phyloP scores from a whole-genome alignment of 345 rosid genomes.

The Rhodamnia rubescens region DNA sequence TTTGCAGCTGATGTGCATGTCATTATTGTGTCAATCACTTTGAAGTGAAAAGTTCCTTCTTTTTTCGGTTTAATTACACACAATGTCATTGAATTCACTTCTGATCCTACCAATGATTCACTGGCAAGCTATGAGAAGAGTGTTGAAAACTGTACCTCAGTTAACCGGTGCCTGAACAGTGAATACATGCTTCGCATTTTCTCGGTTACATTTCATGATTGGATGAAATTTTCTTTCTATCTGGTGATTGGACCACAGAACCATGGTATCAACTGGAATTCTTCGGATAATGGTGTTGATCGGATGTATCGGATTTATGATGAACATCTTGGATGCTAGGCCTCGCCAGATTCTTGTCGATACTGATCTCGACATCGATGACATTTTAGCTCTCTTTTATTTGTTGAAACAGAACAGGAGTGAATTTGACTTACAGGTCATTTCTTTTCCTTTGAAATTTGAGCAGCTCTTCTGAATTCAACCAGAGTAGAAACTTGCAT shows the following conservation, averaged over 20 bases:
- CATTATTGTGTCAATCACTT: neutral
- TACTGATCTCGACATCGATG: conserved; percentile 82
- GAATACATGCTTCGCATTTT: neutral
- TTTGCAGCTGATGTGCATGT: neutral
- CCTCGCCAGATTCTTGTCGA: conserved; percentile 63
- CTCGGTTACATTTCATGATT: neutral
- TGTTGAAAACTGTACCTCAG: conserved; percentile 17
- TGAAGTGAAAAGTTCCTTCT: neutral
- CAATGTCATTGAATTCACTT: neutral
- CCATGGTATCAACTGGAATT: neutral
- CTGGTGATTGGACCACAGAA: neutral
- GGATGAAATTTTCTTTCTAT: neutral
- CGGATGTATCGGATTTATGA: neutral
- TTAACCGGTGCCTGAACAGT: neutral
- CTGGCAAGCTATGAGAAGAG: neutral
- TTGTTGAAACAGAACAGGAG: conserved; percentile 70
- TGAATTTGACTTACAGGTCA: conserved; percentile 68
- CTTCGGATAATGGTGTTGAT: neutral
- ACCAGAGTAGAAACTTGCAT: neutral
- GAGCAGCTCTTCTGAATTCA: neutral
- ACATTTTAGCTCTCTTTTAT: conserved; percentile 67
- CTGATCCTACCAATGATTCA: neutral
- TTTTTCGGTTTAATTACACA: neutral
- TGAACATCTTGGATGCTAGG: conserved; percentile 10
- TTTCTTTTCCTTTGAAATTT: neutral